Percentiles rank a stretch among this genome's conserved stretches.
Conservation (phyloP, 768 basidiomycete genomes). For the Phaeotremella skinneri region DNA sequence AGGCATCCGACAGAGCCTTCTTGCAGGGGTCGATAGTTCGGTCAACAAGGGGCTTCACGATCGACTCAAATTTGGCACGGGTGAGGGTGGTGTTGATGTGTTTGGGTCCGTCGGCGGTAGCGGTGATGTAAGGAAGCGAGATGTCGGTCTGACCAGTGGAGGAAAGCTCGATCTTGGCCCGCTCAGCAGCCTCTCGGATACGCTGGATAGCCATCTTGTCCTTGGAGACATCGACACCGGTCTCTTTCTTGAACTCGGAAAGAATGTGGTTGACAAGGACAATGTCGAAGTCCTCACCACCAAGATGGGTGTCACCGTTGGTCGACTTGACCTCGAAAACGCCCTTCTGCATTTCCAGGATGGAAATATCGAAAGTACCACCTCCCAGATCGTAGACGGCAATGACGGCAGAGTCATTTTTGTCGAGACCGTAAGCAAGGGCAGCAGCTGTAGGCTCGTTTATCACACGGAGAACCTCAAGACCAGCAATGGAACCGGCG, state of each 20-base stretch:
- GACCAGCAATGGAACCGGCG: slow-evolving; percentile 93
- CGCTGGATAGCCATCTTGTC: slow-evolving; percentile 98
- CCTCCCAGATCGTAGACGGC: slow-evolving; percentile 99
- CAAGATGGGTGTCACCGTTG: slow-evolving; percentile 97
- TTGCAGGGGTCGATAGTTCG: slow-evolving; percentile 94
- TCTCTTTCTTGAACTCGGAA: slow-evolving; percentile 90
- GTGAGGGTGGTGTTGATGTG: slow-evolving; percentile 91
- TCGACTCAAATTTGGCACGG: slow-evolving; percentile 83
- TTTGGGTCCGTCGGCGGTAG: slow-evolving; percentile 89
- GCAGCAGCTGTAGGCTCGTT: slow-evolving; percentile 99
- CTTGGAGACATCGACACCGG: slow-evolving; percentile 71
- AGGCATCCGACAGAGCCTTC: slow-evolving; percentile 92
- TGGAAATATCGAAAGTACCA: slow-evolving; percentile 99
- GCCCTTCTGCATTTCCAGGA: slow-evolving; percentile 98
- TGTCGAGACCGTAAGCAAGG: slow-evolving; percentile 94
- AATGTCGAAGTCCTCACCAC: slow-evolving; percentile 96
- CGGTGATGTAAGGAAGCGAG: slow-evolving; percentile 97
- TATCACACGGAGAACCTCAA: slow-evolving; percentile 96
- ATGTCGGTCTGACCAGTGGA: slow-evolving; percentile 93
- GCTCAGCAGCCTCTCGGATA: slow-evolving; percentile 98
- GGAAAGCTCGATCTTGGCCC: slow-evolving; percentile 97
- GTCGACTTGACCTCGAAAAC: slow-evolving; percentile 99
- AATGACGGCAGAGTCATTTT: slow-evolving; percentile 76
- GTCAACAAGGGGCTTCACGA: slow-evolving; percentile 77
- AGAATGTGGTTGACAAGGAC: slow-evolving; percentile 80